Conservation (phyloP, 257 asterid genomes). For the Scutellaria baicalensis region DNA sequence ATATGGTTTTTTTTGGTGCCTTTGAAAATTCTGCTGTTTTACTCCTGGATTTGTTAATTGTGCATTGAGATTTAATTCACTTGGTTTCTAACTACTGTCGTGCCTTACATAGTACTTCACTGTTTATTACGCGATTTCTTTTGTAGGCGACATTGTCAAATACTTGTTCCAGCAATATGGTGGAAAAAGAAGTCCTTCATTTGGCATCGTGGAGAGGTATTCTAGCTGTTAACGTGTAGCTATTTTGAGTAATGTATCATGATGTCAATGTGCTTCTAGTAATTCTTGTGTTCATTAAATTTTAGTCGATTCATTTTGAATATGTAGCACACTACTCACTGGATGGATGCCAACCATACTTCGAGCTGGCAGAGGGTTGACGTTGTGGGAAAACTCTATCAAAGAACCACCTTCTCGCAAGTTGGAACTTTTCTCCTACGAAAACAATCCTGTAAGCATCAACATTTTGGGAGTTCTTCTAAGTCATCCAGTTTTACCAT, state of each 20-base stretch:
- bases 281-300: not conserved
- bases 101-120: not conserved
- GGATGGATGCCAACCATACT: constrained; percentile 93
- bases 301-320: constrained; percentile 4
- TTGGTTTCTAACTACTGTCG: not conserved
- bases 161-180: constrained; percentile 71
- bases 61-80: not conserved
- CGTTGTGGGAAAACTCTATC: constrained; percentile 56
- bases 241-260: not conserved
- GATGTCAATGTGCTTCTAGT: too few species aligned
- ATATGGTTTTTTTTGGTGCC: not conserved
- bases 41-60: not conserved
- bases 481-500: not conserved
- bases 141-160: constrained; percentile 60
- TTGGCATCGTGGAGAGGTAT: constrained; percentile 71
- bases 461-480: not conserved
- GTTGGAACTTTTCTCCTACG: constrained; percentile 72
- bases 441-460: constrained; percentile 59
- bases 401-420: constrained; percentile 47
- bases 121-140: constrained; percentile 5
- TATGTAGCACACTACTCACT: constrained; percentile 60
- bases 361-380: constrained; percentile 87
- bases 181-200: constrained; percentile 52
- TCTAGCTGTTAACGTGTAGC: not conserved
- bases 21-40: not conserved